These are phyloP conservation scores for Chytridium lagenaria DNA, from an alignment of 371 early-diverging fungal species.

Conservation along the genomic window DNA sequence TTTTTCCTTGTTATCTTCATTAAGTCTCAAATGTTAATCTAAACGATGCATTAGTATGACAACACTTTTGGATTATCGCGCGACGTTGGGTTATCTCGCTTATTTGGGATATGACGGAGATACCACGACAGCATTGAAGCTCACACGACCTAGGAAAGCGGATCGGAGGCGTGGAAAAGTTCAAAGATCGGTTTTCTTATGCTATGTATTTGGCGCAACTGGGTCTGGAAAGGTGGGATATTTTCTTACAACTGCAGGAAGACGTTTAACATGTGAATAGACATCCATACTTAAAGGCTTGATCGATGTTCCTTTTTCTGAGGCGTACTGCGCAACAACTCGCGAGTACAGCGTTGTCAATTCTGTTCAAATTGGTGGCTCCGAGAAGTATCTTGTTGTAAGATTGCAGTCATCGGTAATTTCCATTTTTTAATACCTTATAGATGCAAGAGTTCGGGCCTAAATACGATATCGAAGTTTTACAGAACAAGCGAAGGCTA, in stretches of 20 bases:
- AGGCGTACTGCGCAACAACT: constrained; percentile 77
- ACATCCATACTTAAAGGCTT: constrained; percentile 84
- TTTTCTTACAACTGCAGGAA: not conserved
- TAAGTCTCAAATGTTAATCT: too few relatives aligned
- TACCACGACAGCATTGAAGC: constrained; percentile 54
- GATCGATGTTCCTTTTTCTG: constrained; percentile 79
- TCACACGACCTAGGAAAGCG: constrained; percentile 59
- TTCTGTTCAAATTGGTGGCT: constrained; percentile 91
- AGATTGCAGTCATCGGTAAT: constrained; percentile 33
- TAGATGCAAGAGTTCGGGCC: constrained; percentile 92
- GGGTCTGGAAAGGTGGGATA: constrained; percentile 94
- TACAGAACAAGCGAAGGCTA: constrained; percentile 76
- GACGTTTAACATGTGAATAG: constrained; percentile 42
- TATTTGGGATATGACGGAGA: constrained; percentile 90
- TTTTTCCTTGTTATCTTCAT: not conserved
- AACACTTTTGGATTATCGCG: constrained; percentile 85
- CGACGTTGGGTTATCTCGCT: constrained; percentile 90
- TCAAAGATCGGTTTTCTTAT: constrained; percentile 87
- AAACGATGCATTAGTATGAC: too few relatives aligned
- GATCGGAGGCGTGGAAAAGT: constrained; percentile 83
- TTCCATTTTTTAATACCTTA: not conserved
- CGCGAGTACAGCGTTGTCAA: constrained; percentile 84
- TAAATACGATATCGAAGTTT: constrained; percentile 75
- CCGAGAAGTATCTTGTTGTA: constrained; percentile 92
- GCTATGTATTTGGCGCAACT: constrained; percentile 92